Base-by-base conservation (phyloP, 2,329 filamentous ascomycete species). In the Ophiostoma triangulosporum region DNA sequence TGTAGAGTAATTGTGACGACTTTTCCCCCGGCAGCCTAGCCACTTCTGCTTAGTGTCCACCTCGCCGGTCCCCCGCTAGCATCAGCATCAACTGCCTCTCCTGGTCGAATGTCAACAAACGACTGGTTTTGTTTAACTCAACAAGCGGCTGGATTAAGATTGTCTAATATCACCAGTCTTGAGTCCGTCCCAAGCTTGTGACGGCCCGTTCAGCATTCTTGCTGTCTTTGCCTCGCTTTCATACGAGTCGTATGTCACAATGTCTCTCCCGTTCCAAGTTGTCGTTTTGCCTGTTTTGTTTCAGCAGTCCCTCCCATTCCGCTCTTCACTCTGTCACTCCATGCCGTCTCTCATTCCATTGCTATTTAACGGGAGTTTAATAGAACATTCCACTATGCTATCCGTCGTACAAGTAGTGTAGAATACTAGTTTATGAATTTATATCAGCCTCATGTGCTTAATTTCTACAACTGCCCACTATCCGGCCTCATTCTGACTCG, bases 91-190 rank as follows among this genome's bases (percentile, higher is more conserved):
- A 51, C 57, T 55, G 55, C 51, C 57, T 57, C 55, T 55, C 48
- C 26, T 48, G 48, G 53, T 4, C 48, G 36, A 51, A 53, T 53
- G 57, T 57, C 57, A 58, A 58, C 53, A 58, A 58, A 56, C 33
- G 35, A 24, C 6, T 24, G 12, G 9, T 46, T 24, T 31, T 27
- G 5, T 29, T 26, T 38, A n/a, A n/a, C n/a, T n/a, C n/a, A n/a
- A n/a, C n/a, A n/a, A 36, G 38, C 38, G 38, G 38, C 38, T 43
- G 38, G 36, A 43, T 24, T 43, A 43, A 22, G 20, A 43, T 43
- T 43, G 38, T 24, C n/a, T 22, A 24, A 43, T 43, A 24, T 24
- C 14, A 43, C 11, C 22, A 26, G 24, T 29, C 5, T 27, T 14
- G 9, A 27, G 43, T 26, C 24, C 24, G 24, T 29, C 26, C 24